Base-by-base conservation (phyloP, 371 early-diverging fungal species). In the Umbelopsis sp. region DNA sequence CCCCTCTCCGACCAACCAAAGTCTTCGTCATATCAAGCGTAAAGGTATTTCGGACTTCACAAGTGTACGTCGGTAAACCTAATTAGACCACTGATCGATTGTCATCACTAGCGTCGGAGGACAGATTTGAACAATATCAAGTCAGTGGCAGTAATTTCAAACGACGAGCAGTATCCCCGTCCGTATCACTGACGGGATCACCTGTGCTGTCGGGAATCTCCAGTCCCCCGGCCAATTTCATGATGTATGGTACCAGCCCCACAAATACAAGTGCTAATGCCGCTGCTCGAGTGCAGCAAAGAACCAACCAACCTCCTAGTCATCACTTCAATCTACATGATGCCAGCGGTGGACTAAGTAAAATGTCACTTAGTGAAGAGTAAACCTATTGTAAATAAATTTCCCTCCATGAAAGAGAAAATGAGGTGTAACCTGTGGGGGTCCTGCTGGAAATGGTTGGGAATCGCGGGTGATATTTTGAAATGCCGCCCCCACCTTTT, bases 151-250 rank as follows among this genome's bases (percentile, higher is more conserved):
- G 57, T 57, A 57, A 57, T 57, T 48, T 81, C 63, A 81, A 81
- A 51, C 68, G 82, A 50, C 70, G 82, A 51, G 82, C 82, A 3
- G 82, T 81, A 41, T 81, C 82, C 18, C 82, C 82, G 10, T 81
- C 82, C 1, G 72, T 81, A 18, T 81, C 82, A 20, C 64, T 78
- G 32, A 72, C 72, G 62, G 79, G 76, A 6, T 81, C 82, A 50
- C 82, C 82, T 69, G 72, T 81, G 12, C 62, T 81, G 9, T 68
- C 80, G 20, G 76, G 70, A 2, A 68, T 76, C 9, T 74, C 75
- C 3, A 79, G 80, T 67, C 82, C 82, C 25, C 80, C 82, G 3
- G 72, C 71, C 25, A 44, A 45, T 18, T 74, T 69, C 63, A 45
- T 74, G n/a, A 63, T 67, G 24, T 73, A 70, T 68, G 70, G 69